These are phyloP conservation scores for Starmera amethionina DNA, from an alignment of 805 yeast species.

Conservation along the genomic window DNA sequence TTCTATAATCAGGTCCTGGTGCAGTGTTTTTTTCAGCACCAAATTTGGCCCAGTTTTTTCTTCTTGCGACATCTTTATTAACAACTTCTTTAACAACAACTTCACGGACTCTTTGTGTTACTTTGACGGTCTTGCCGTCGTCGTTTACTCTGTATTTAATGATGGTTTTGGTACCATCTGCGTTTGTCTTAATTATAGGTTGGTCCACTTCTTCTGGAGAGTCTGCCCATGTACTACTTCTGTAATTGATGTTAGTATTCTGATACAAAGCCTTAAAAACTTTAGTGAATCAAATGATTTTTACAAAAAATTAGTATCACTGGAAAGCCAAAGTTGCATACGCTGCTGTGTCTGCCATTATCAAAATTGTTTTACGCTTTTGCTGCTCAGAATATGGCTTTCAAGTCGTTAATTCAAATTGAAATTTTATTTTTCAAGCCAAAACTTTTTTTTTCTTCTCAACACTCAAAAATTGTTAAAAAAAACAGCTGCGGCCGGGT, in stretches of 20 bases:
- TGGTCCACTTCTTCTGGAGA: slow-evolving; percentile 67
- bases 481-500: too few species aligned
- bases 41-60: slow-evolving; percentile 82
- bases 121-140: slow-evolving; percentile 75
- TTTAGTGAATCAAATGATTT: too few species aligned
- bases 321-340: too few species aligned
- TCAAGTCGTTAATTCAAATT: too few species aligned
- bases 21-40: slow-evolving; percentile 69
- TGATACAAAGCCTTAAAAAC: too few species aligned
- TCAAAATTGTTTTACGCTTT: too few species aligned
- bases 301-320: too few species aligned
- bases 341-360: too few species aligned
- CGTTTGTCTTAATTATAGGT: slow-evolving; percentile 65
- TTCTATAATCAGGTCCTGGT: slow-evolving; percentile 81
- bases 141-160: slow-evolving; percentile 66
- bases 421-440: too few species aligned
- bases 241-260: not conserved
- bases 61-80: slow-evolving; percentile 75
- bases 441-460: too few species aligned
- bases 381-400: too few species aligned
- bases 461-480: too few species aligned
- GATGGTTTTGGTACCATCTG: slow-evolving; percentile 87
- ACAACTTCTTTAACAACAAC: slow-evolving; percentile 72
- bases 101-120: slow-evolving; percentile 78
- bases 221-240: slow-evolving; percentile 16